Percentiles rank a stretch among this genome's conserved stretches.
Conservation (phyloP, 2,329 filamentous ascomycete genomes). For the Verticillium nonalfalfae region DNA sequence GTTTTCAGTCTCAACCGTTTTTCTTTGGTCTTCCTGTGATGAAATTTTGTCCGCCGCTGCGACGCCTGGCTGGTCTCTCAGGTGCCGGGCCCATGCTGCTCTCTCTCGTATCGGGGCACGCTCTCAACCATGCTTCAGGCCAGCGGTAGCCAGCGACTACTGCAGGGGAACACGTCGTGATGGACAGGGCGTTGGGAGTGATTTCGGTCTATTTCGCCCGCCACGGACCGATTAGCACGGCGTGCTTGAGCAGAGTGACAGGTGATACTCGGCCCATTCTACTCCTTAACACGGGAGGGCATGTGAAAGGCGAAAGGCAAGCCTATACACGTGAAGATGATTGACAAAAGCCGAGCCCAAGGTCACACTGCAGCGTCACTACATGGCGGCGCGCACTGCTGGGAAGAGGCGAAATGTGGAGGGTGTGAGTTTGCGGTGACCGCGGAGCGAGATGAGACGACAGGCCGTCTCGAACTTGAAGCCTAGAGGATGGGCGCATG, state of each 20-base stretch:
- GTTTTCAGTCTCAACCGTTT: background rate
- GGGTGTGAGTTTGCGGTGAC: background rate
- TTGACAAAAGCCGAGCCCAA: background rate
- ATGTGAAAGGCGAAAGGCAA: background rate
- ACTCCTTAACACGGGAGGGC: background rate
- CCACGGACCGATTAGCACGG: background rate
- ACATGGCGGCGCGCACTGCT: background rate
- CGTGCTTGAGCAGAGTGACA: too few species aligned
- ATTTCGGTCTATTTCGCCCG: background rate
- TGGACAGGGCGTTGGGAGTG: background rate
- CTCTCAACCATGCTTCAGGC: background rate
- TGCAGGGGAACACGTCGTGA: background rate
- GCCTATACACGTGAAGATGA: background rate
- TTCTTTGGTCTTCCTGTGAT: too few species aligned
- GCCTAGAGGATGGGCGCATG: background rate
- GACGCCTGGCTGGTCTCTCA: background rate
- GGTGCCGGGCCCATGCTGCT: background rate
- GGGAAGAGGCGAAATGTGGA: background rate
- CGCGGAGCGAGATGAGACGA: background rate
- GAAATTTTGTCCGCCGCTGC: too few species aligned
- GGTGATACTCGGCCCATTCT: too few species aligned
- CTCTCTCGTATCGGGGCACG: background rate
- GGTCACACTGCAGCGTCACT: background rate
- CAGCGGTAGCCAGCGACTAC: background rate
- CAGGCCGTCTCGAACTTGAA: background rate